phyloP scores from a whole-genome alignment of 2,329 filamentous ascomycete species.

The Rhynchosporium agropyri region DNA sequence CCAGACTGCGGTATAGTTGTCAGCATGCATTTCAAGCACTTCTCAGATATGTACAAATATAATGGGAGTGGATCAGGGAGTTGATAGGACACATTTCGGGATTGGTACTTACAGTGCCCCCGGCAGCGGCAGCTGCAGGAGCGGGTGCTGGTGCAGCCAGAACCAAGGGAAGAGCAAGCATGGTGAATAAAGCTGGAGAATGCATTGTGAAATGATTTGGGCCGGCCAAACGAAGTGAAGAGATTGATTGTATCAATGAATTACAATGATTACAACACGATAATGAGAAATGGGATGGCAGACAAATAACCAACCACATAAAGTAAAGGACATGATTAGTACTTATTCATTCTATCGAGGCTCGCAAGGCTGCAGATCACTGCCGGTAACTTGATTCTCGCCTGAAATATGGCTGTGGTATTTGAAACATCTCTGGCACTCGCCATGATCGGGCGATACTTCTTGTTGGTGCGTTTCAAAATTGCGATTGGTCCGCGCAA shows the following conservation, averaged over 20 bases:
- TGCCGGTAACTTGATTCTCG: background rate
- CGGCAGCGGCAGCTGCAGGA: background rate
- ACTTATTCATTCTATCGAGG: background rate
- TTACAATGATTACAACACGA: background rate
- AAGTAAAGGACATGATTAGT: background rate
- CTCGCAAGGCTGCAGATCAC: background rate
- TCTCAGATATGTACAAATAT: background rate
- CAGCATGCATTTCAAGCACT: background rate
- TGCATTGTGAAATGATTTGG: slow-evolving; percentile 10
- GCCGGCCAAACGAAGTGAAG: background rate
- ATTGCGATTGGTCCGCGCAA: slow-evolving; percentile 12
- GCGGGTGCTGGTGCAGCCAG: slow-evolving; percentile 10
- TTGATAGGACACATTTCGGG: background rate
- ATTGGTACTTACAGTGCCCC: background rate
- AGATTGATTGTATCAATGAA: background rate
- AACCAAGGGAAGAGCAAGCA: slow-evolving; percentile 10
- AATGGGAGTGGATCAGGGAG: background rate
- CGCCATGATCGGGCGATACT: background rate
- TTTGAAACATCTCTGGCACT: slow-evolving; percentile 10
- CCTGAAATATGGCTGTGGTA: background rate
- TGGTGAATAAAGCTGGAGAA: background rate
- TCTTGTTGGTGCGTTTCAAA: background rate
- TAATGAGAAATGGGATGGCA: background rate
- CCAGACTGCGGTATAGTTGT: background rate
- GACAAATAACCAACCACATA: background rate